Base-by-base conservation (phyloP, 2,329 filamentous ascomycete genomes). In the Neurospora sp. region DNA sequence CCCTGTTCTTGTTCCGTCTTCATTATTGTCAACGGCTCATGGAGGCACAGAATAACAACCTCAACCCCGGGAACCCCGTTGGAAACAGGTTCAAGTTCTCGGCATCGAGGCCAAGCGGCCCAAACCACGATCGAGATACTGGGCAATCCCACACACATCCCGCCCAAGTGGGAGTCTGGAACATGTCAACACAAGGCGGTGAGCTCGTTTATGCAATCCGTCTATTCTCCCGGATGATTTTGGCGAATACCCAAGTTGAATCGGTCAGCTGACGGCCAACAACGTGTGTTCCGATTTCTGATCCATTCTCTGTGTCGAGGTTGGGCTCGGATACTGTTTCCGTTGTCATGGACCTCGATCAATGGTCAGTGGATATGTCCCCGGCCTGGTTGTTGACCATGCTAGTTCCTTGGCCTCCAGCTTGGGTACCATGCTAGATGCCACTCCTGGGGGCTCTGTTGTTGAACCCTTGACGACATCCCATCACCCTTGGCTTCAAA, bases 191-290 rank as follows among this genome's bases (percentile, higher is more conserved):
- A 10, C 52, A 15, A 33, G 72, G 74, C 72, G 74, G 72, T 75
- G 74, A 75, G 71, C 70, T 73, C 69, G 72, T 75, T 73, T 73
- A 68, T 71, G 66, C 68, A 69, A 67, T 68, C 68, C 69, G 67
- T 70, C 72, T 70, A 74, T 74, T 74, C 71, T 74, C 69, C 73
- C 74, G 73, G 74, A 71, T 68, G 69, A 71, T 57, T 28, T 15
- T 28, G 23, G 6, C 12, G 12, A 57, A 57, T 15, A 28, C 12
- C 6, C 12, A 28, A 12, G 69, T 70, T 71, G 72, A 69, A 67
- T 66, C 36, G 69, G 23, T 67, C 66, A 39, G 28, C 65, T 46
- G 41, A 66, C 67, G 38, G 66, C 67, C 65, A 71, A 70, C 69
- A 57, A 66, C 39, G 33, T 52, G 33, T 52, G 67, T 37, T 68